Base-by-base conservation (phyloP, 2,329 filamentous ascomycete species). In the Immersiporthe knoxdaviesiana region DNA sequence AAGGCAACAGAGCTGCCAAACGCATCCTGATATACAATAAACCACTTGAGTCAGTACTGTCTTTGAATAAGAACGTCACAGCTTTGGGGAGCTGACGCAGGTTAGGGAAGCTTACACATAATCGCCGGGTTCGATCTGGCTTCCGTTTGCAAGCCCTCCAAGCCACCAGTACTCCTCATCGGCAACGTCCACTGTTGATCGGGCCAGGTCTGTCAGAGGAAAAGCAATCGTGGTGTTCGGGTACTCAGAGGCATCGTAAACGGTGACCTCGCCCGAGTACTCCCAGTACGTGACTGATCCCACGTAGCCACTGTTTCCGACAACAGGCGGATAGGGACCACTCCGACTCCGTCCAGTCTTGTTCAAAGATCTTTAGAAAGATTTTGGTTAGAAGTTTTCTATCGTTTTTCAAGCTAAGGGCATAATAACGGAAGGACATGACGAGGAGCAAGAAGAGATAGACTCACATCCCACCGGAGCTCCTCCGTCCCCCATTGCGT, bases 311-410 rank as follows among this genome's bases (percentile, higher is more conserved):
- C 74, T 74, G 58, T 74, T 41, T 2, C 77, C 77, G 16, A 72
- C 50, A 6, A 75, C 74, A 1, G 76, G 77, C 1, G 77, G 77
- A 59, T 77, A 78, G 5, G n/a, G 61, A 63, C 76, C 76, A 78
- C 14, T 76, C 72, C 4, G 71, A 65, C 52, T 75, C 72, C 0
- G 71, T 74, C 61, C 74, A 77, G 24, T 72, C 64, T 24, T 58
- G 62, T 3, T 73, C 69, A 67, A 77, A 76, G 14, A 77, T 74
- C 73, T 75, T 12, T 14, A 65, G 2, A 35, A 11, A 52, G 10
- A 18, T 18, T 11, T 10, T 37, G 12, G 24, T 50, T 16, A 59
- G 54, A 12, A 16, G 8, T 5, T 37, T 59, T 8, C 21, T 4
- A 14, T 50, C 11, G 24, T 11, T 16, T 14, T 4, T n/a, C n/a